Conservation (phyloP, 2,329 filamentous ascomycete genomes). For the Botryotinia narcissicola region DNA sequence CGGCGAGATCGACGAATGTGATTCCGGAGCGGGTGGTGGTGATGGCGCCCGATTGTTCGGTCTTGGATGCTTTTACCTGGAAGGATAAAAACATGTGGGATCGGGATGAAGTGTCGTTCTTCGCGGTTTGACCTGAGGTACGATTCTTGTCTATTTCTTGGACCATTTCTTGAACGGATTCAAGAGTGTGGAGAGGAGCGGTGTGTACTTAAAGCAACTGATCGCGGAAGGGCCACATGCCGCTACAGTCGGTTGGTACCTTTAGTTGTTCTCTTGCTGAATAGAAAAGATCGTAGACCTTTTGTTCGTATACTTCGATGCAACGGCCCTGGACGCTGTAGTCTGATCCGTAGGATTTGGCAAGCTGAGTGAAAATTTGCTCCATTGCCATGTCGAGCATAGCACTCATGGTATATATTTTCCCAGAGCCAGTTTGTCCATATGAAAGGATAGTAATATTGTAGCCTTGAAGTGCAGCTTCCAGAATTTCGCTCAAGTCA, state of each 20-base stretch:
- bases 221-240: slow-evolving; percentile 85
- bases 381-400: slow-evolving; percentile 93
- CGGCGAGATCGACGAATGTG: slow-evolving; percentile 92
- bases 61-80: slow-evolving; percentile 60
- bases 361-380: slow-evolving; percentile 85
- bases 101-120: slow-evolving; percentile 89
- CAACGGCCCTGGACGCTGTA: slow-evolving; percentile 95
- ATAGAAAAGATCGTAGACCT: slow-evolving; percentile 79
- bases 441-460: slow-evolving; percentile 99
- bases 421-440: slow-evolving; percentile 93
- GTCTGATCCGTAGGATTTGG: slow-evolving; percentile 80
- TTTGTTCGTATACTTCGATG: slow-evolving; percentile 97
- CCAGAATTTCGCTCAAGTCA: slow-evolving; percentile 94
- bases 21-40: slow-evolving; percentile 89
- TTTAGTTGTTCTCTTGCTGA: slow-evolving; percentile 54
- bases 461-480: slow-evolving; percentile 93
- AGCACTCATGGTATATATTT: slow-evolving; percentile 94
- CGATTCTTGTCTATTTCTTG: slow-evolving; percentile 79
- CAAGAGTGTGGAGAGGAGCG: slow-evolving; percentile 72
- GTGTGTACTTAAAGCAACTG: slow-evolving; percentile 76
- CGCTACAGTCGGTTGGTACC: slow-evolving; percentile 75
- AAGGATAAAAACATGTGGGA: slow-evolving; percentile 97
- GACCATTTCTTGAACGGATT: slow-evolving; percentile 77
- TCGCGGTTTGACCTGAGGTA: slow-evolving; percentile 92
- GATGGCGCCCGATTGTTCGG: slow-evolving; percentile 50